Conservation (phyloP, 2,329 filamentous ascomycete species). For the Graphilbum ipis-grandicollis region DNA sequence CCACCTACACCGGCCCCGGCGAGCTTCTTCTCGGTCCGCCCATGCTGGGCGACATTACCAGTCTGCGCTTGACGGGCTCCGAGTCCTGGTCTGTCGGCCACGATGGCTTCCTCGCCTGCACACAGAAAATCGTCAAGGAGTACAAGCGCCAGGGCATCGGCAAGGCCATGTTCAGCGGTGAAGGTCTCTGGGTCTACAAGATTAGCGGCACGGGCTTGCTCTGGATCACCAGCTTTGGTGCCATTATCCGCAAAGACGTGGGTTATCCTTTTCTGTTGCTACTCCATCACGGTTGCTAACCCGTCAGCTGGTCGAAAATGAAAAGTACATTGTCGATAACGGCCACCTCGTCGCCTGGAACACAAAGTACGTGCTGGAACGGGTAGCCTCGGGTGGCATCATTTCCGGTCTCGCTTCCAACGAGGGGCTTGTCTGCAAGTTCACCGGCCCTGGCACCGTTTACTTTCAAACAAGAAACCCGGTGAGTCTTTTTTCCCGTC, state of each 20-base stretch:
- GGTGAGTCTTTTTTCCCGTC: slow-evolving; percentile 28
- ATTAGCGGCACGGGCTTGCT: slow-evolving; percentile 65
- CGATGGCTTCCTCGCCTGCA: slow-evolving; percentile 73
- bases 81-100: slow-evolving; percentile 73
- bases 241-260: slow-evolving; percentile 87
- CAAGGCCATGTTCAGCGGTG: slow-evolving; percentile 87
- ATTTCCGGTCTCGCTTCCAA: slow-evolving; percentile 70
- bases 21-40: slow-evolving; percentile 73
- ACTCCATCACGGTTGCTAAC: slow-evolving; percentile 1
- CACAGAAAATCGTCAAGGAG: slow-evolving; percentile 74
- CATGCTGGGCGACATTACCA: slow-evolving; percentile 70
- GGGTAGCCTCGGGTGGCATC: slow-evolving; percentile 77
- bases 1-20: slow-evolving; percentile 74
- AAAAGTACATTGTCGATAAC: slow-evolving; percentile 86
- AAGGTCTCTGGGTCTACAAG: slow-evolving; percentile 82
- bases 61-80: slow-evolving; percentile 52
- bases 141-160: slow-evolving; percentile 72
- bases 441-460: slow-evolving; percentile 77
- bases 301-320: slow-evolving; percentile 42
- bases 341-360: slow-evolving; percentile 95
- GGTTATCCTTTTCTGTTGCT: slow-evolving; percentile 15
- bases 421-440: slow-evolving; percentile 89
- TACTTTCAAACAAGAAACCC: slow-evolving; percentile 88
- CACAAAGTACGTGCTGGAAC: slow-evolving; percentile 80
- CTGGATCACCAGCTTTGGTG: slow-evolving; percentile 87